Conservation (phyloP, 495 filamentous ascomycete species). For the Saxispiralis lemnorum region DNA sequence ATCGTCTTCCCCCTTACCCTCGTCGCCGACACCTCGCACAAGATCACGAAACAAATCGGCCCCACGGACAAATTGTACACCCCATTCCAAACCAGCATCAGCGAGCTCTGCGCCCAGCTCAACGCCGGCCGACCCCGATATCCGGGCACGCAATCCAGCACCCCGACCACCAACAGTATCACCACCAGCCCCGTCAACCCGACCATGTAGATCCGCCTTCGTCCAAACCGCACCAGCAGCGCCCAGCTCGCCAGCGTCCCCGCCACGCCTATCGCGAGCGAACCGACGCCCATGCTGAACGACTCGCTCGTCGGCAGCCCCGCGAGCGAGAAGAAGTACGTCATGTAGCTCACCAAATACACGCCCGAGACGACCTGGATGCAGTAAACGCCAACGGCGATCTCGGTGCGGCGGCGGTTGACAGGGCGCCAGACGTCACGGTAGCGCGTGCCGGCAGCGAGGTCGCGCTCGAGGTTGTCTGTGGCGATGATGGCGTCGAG, state of each 20-base stretch:
- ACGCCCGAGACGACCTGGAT: conserved; percentile 69
- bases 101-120: conserved; percentile 34
- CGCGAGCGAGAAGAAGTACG: conserved; percentile 59
- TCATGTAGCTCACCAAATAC: conserved; percentile 65
- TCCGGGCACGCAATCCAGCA: conserved; percentile 35
- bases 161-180: conserved; percentile 40
- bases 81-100: conserved; percentile 41
- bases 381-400: conserved; percentile 40
- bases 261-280: conserved; percentile 31
- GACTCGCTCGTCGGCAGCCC: conserved; percentile 28
- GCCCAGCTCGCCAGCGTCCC: conserved; percentile 37
- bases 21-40: conserved; percentile 40
- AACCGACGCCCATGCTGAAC: conserved; percentile 25
- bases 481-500: conserved; percentile 25
- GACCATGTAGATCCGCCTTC: conserved; percentile 35
- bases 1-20: conserved; percentile 45
- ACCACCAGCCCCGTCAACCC: conserved; percentile 32
- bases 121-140: conserved; percentile 22
- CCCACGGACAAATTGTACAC: conserved; percentile 40
- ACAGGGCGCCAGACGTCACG: conserved; percentile 22
- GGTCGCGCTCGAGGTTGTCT: conserved; percentile 21
- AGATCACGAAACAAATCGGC: conserved; percentile 43
- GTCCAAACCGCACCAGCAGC: conserved; percentile 30
- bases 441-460: conserved; percentile 21
- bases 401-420: conserved; percentile 24